Base-by-base conservation (phyloP, 352 stramenopile species). In the Globisporangium rhizosaccharum region DNA sequence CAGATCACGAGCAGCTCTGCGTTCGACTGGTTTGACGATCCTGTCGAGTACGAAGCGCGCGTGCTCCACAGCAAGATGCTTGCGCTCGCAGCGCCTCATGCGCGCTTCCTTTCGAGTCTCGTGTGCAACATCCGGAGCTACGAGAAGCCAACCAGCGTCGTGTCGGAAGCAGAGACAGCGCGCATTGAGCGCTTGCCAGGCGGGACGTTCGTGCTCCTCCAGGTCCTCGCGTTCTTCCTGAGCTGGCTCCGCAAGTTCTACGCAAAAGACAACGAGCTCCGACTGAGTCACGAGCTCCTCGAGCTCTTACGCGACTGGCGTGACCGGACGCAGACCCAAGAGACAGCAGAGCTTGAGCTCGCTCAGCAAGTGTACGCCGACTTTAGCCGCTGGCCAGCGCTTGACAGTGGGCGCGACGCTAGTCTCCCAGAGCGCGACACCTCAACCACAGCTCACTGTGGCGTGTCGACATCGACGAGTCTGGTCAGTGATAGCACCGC, bases 221-320 rank as follows among this genome's bases (percentile, higher is more conserved):
- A 80, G 48, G 51, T 80, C 2, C 56, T 80, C 20, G 72, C 72
- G 26, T 77, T 77, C 42, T 80, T 71, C 61, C 45, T 80, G 25
- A 80, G 72, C 55, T 80, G 69, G 72, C 61, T 80, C 28, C 72
- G 72, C 30, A 80, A 77, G 49, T 57, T 76, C 37, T 73, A 77
- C 63, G 67, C 66, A 2, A 36, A 61, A 37, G 58, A 65, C 17
- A 66, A 71, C 39, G 72, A 76, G 28, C 59, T 80, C 14, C 72
- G 69, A 0, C 57, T 80, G 23, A 75, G 68, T 53, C 48, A 46
- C 0, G 72, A 68, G 53, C 63, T 80, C 18, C 57, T 80, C 18
- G 41, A 39, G 12, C 41, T 73, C 28, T 52, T 80, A 11, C 20
- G 51, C 2, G 46, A 72, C 12, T 80, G 72, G 72, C 39, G 23